phyloP scores from a whole-genome alignment of 345 rosid species.

The Chamaenerion angustifolium region DNA sequence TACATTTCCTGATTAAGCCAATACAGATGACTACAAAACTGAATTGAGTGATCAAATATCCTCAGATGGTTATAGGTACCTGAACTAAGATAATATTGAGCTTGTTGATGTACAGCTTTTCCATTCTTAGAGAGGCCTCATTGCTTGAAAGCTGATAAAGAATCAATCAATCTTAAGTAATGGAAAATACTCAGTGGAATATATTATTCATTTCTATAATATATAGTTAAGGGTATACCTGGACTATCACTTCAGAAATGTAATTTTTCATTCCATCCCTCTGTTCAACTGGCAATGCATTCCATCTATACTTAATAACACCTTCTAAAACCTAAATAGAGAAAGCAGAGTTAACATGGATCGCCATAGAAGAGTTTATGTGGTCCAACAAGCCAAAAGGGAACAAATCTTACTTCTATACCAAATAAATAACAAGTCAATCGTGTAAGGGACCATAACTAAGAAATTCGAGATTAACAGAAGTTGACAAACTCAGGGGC shows the following conservation, averaged over 20 bases:
- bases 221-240: constrained; percentile 26
- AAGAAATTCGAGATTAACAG: no score
- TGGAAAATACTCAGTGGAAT: constrained; percentile 1
- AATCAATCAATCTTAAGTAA: constrained; percentile 1
- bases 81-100: constrained; percentile 89
- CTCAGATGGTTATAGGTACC: constrained; percentile 25
- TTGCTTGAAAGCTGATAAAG: constrained; percentile 65
- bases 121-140: constrained; percentile 69
- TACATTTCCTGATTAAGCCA: neutral
- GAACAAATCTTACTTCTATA: no score
- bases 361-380: no score
- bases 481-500: no score
- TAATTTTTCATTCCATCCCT: constrained; percentile 99
- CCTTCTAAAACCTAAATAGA: constrained; percentile 80
- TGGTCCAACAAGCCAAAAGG: no score
- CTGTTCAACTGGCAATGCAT: constrained; percentile 89
- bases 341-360: neutral
- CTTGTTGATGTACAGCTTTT: constrained; percentile 91
- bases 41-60: neutral
- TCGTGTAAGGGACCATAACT: no score
- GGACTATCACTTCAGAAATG: constrained; percentile 96
- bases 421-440: no score
- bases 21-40: neutral
- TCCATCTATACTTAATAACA: constrained; percentile 98
- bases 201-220: neutral